Evolutionary conservation across 2,329 filamentous ascomycete species (phyloP).

Genomic region (Pseudocercospora pini-densiflorae): DNA sequence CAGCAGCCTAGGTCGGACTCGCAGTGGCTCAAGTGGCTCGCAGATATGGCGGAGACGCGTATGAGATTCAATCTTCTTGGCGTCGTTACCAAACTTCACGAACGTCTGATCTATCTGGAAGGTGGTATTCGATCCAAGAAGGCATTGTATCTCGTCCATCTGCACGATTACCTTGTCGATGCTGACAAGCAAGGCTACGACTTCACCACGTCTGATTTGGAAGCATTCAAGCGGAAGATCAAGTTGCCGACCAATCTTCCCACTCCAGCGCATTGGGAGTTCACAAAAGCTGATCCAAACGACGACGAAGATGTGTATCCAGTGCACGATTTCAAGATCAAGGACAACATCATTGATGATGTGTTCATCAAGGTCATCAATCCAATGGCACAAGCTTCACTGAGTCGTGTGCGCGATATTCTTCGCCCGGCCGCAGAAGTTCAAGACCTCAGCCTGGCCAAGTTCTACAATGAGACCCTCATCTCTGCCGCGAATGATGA

Average conservation of each 20-base stretch:
- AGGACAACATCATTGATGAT: slow-evolving; percentile 64
- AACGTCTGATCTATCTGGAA: slow-evolving; percentile 62
- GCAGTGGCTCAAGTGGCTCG: slow-evolving; percentile 38
- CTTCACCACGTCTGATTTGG: slow-evolving; percentile 52
- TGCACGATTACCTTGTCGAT: slow-evolving; percentile 54
- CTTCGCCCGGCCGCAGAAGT: background rate
- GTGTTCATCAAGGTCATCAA: slow-evolving; percentile 45
- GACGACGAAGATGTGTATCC: slow-evolving; percentile 29
- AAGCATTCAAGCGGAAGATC: slow-evolving; percentile 57
- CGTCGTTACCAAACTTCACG: slow-evolving; percentile 66
- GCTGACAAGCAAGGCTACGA: slow-evolving; percentile 53
- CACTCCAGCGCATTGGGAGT: slow-evolving; percentile 34
- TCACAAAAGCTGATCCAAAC: slow-evolving; percentile 36
- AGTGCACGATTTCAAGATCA: background rate
- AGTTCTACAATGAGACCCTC: slow-evolving; percentile 17
- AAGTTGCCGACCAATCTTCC: slow-evolving; percentile 54
- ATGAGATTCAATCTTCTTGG: slow-evolving; percentile 68
- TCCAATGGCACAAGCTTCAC: slow-evolving; percentile 28
- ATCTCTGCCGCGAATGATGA: background rate
- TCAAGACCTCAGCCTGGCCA: slow-evolving; percentile 12
- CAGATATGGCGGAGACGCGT: slow-evolving; percentile 16
- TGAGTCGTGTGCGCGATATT: slow-evolving; percentile 20
- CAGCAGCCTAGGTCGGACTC: slow-evolving; percentile 53
- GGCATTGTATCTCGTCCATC: slow-evolving; percentile 37
- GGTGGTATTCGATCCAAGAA: slow-evolving; percentile 18